These are phyloP conservation scores for Thermochaetoides dissita DNA, from an alignment of 2,329 filamentous ascomycete genomes.

Conservation along the genomic window DNA sequence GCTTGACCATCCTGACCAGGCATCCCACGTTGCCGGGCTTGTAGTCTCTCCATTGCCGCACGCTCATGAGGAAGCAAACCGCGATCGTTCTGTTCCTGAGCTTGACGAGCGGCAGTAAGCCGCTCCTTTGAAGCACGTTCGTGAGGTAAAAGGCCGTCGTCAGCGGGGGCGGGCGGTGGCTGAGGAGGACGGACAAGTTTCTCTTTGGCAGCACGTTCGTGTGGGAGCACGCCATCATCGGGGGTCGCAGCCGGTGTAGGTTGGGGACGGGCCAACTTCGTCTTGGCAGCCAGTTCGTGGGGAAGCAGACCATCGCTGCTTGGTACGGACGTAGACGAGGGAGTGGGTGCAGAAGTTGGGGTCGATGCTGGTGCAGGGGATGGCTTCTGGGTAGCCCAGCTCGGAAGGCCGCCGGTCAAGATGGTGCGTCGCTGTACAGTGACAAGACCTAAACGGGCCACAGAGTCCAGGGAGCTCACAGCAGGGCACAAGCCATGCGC, in stretches of 20 bases:
- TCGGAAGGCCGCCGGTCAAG: slow-evolving; percentile 1
- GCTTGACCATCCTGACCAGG: background rate
- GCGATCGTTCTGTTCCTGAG: background rate
- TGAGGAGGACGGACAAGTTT: background rate
- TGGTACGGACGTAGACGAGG: background rate
- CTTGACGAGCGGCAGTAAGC: background rate
- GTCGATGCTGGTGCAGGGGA: no score
- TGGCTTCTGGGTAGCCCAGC: slow-evolving; percentile 1
- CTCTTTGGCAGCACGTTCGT: slow-evolving; percentile 10
- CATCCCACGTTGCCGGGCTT: background rate
- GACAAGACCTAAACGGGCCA: no score
- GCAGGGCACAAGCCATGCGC: no score
- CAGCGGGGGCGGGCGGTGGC: background rate
- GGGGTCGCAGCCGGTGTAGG: no score
- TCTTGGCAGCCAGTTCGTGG: no score
- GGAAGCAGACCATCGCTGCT: slow-evolving; percentile 6
- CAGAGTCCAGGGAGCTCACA: no score
- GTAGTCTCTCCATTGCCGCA: slow-evolving; percentile 1
- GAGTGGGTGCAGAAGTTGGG: no score
- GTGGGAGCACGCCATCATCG: background rate
- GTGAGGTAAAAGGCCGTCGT: slow-evolving; percentile 4
- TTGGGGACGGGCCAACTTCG: no score
- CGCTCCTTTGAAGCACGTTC: slow-evolving; percentile 6
- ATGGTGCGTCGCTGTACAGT: background rate
- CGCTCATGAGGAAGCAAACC: slow-evolving; percentile 4